A percentile compares a stretch with the other conserved stretches of the same genome.
Conservation (phyloP, 441 rosid species). For the Erysimum cheiri region DNA sequence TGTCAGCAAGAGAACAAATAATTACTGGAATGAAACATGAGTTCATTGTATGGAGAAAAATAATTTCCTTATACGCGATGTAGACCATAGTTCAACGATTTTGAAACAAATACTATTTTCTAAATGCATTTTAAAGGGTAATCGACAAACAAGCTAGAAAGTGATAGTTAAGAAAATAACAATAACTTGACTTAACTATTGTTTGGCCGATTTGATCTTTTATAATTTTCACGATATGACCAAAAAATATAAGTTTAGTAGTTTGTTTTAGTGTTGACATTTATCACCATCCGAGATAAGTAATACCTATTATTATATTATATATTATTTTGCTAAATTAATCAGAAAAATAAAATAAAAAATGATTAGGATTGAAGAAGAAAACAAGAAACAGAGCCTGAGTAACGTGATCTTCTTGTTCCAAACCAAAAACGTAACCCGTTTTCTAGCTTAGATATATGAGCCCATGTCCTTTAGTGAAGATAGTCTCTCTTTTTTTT, state of each 20-base stretch:
- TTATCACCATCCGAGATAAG: background rate
- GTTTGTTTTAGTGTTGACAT: background rate
- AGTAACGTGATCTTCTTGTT: no score
- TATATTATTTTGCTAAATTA: no score
- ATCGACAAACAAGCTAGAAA: background rate
- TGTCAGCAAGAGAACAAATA: background rate
- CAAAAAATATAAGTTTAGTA: background rate
- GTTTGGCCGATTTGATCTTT: background rate
- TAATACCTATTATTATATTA: no score
- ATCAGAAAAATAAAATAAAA: no score
- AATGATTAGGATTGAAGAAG: no score
- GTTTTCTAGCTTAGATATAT: no score
- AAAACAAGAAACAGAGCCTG: no score
- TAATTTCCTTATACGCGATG: background rate
- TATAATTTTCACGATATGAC: background rate
- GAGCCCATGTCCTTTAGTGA: no score
- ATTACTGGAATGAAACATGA: background rate
- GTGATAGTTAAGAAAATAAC: background rate
- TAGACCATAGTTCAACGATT: background rate
- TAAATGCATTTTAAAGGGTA: background rate
- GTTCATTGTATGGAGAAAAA: background rate
- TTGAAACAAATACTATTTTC: background rate
- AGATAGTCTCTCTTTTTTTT: no score
- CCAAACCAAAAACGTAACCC: no score
- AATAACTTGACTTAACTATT: background rate